Evolutionary conservation across 73 alveolate genomes (phyloP).

Genomic region (Paramecium sonneborni): DNA sequence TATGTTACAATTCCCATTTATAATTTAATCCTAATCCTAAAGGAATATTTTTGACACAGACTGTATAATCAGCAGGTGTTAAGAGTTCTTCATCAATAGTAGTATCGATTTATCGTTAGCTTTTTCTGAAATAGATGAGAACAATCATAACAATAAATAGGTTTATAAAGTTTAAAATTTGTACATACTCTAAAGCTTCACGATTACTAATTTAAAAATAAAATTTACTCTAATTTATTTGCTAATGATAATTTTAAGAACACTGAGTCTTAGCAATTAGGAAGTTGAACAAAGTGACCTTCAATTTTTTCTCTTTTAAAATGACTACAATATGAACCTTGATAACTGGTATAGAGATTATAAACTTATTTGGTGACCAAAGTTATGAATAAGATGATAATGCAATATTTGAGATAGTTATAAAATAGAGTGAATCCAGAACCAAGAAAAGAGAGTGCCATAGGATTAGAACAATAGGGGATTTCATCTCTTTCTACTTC

Average conservation of each 20-base stretch:
- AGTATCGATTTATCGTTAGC: slow-evolving; percentile 47
- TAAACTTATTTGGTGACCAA: background rate
- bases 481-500: slow-evolving; percentile 43
- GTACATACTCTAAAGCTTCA: slow-evolving; percentile 13
- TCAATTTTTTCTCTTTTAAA: background rate
- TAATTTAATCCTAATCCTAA: slow-evolving; percentile 34
- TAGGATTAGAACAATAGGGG: slow-evolving; percentile 43
- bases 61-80: slow-evolving; percentile 63
- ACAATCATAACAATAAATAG: slow-evolving; percentile 39
- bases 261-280: slow-evolving; percentile 10
- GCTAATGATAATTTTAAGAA: slow-evolving; percentile 13
- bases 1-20: slow-evolving; percentile 35
- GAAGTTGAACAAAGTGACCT: background rate
- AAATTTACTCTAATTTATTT: slow-evolving; percentile 12
- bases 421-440: slow-evolving; percentile 55
- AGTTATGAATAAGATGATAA: background rate
- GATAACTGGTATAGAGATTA: slow-evolving; percentile 23
- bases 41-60: slow-evolving; percentile 59
- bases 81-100: slow-evolving; percentile 51
- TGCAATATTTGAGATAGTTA: slow-evolving; percentile 39
- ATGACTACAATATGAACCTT: slow-evolving; percentile 12
- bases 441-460: slow-evolving; percentile 23
- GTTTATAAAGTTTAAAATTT: slow-evolving; percentile 35
- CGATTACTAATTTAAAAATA: background rate
- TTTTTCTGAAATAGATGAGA: slow-evolving; percentile 51